Conservation (phyloP, 139 green algal species). For the Coelastrella sp. region DNA sequence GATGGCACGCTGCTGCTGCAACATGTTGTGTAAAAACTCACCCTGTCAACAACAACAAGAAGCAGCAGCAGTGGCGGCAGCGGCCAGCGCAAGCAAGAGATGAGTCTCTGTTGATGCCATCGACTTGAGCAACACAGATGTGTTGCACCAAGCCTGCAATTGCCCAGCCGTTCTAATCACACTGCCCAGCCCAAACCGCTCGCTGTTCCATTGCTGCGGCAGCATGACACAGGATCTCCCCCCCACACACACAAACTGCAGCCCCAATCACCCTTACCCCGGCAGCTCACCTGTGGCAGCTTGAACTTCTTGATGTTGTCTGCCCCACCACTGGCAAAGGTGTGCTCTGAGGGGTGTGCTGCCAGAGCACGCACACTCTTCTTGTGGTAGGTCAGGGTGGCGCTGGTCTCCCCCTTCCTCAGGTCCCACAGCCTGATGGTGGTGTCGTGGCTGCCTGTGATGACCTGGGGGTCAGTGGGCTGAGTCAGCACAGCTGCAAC, state of each 20-base stretch:
- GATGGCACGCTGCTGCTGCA: conserved; percentile 93
- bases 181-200: too few species aligned
- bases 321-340: conserved; percentile 87
- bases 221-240: neutral
- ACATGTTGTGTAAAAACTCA: conserved; percentile 98
- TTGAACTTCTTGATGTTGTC: conserved; percentile 99
- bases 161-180: too few species aligned
- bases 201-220: too few species aligned
- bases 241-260: neutral
- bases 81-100: neutral
- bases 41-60: conserved; percentile 55
- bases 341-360: conserved; percentile 88
- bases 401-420: conserved; percentile 67
- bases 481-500: conserved; percentile 92
- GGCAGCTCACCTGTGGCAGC: conserved; percentile 23
- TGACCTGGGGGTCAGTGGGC: conserved; percentile 87
- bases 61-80: neutral
- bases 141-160: neutral
- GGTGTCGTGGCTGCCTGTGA: conserved; percentile 82
- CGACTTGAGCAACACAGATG: too few species aligned
- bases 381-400: conserved; percentile 98
- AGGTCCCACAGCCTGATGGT: conserved; percentile 93
- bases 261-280: too few species aligned
- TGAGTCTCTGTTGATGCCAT: too few species aligned
- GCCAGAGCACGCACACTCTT: conserved; percentile 87